Evolutionary conservation across 208 protist genomes (phyloP), one percentile per base, ranked within the genome.

Genomic region (Blechomonas ayalai): DNA sequence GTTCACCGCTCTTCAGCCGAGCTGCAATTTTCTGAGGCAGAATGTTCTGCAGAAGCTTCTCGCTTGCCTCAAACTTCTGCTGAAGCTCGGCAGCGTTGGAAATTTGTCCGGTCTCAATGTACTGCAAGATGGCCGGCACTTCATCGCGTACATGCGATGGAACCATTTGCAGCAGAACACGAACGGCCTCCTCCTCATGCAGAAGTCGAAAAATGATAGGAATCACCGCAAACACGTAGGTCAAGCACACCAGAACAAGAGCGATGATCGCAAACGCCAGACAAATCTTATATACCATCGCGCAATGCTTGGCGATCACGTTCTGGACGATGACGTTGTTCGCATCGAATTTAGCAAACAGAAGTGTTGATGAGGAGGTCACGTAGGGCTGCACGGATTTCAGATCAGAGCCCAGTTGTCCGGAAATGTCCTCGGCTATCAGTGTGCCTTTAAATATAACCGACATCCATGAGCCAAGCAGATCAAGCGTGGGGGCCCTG

Each of bases 11-110:
- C 55, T 67, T 67, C 12, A 67, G 55, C 4, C 60, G 42, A 13
- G 16, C 27, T 4, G 52, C 28, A 26, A 67, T 63, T n/a, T 53
- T 45, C 40, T 50, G 40, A 16, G 60, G 60, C 12, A 67, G 54
- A 31, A 67, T 67, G 60, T 67, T 67, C 47, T 47, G 42, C 37
- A 67, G 54, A 43, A 67, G 48, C 60, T 61, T 60, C 48, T 67
- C 60, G 31, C 39, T 56, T 16, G 20, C 22, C 50, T 63, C 54
- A 35, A 67, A 63, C 42, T 60, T 62, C 23, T 15, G 23, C 4
- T 32, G 52, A 4, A 67, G 20, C 24, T 61, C 51, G 28, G 31
- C 38, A 6, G 48, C 22, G 39, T 55, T 54, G 23, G 56, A 29
- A 6, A 62, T 38, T 12, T 50, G 3, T 3, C 59, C 59, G 10